Base-by-base conservation (phyloP, 1,139 yeast species). In the Debaryomyces udenii region DNA sequence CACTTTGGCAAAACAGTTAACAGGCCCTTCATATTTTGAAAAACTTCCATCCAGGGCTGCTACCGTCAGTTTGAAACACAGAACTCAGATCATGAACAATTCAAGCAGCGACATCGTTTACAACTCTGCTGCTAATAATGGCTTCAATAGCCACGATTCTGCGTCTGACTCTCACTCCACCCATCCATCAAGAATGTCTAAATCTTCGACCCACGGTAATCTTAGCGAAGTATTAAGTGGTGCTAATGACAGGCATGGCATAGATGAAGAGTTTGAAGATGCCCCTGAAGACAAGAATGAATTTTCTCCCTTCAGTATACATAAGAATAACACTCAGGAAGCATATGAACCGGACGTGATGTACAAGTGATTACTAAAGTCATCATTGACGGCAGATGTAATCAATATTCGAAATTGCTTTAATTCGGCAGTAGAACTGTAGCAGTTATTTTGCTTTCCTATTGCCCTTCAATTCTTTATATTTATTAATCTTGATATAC, bases 1-100 rank as follows among this genome's bases (percentile, higher is more conserved):
- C 46, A 68, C 57, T 39, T 61, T 72, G 51, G 77, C 76, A 28
- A 70, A 69, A 46, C 76, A 70, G 47, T 59, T 72, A 28, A 57
- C 66, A 20, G 52, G 54, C 27, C 75, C 74, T 10, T 52, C 54
- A 9, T 62, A 66, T 40, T 69, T 69, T 42, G 76, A 69, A 41
- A 71, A 70, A 47, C 50, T 69, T 38, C 74, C 75, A 11, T 59
- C 68, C 3, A 56, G 66, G 29, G 62, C 68, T 4, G 57, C 65
- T 9, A 55, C 57, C 26, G 55, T 59, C 7, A 42, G 43, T 14
- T 35, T 53, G 35, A 56, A 55, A 42, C 50, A 46, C 38, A 34
- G 52, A 40, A 46, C 46, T 49, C 48, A 50, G 39, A 37, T 47
- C 31, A 17, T 43, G 34, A 58, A 54, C 39, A 57, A 58, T 43